Percentiles rank a stretch among this genome's conserved stretches.
Evolutionary conservation across 73 alveolate genomes (phyloP).

Genomic region (Tetrahymena elliotti): DNA sequence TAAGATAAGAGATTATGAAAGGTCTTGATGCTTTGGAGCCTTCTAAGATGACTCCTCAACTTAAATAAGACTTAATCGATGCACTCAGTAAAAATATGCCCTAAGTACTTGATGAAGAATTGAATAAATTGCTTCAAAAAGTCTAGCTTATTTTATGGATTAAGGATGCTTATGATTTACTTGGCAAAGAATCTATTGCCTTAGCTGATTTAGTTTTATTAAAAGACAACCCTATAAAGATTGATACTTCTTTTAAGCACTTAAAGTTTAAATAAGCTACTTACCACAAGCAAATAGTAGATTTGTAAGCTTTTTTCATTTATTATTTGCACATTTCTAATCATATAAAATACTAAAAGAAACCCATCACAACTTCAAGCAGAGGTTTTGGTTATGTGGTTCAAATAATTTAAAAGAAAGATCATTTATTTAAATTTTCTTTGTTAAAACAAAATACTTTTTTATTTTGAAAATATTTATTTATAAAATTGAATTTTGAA

Average conservation of each 20-base stretch:
- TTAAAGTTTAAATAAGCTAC: background rate
- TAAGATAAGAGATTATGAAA: background rate
- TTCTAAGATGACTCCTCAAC: background rate
- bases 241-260: background rate
- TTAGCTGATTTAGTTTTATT: background rate
- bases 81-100: background rate
- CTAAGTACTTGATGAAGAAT: background rate
- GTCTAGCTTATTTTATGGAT: background rate
- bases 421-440: no score
- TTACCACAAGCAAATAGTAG: background rate
- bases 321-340: background rate
- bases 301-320: background rate
- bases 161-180: background rate
- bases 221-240: background rate
- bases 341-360: no score
- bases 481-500: background rate
- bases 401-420: no score
- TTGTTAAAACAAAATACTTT: no score
- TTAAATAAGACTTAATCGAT: background rate
- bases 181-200: background rate
- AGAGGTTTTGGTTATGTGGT: no score
- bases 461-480: no score
- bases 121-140: background rate
- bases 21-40: background rate
- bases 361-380: no score